These are phyloP conservation scores for Cajanus cajan DNA, from an alignment of 306 rosid genomes.

Conservation along the genomic window DNA sequence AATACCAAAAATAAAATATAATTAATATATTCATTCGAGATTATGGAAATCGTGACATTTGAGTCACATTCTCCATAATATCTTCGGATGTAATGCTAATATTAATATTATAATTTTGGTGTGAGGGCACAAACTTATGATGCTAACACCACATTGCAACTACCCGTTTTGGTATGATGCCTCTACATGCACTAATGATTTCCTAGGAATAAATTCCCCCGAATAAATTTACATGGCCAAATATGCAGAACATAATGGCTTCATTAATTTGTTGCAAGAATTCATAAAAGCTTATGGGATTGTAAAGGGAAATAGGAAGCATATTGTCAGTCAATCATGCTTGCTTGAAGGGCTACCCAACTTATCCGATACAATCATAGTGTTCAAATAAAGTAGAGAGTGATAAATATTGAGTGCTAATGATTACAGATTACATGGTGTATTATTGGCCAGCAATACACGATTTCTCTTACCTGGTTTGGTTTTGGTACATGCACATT, in stretches of 20 bases:
- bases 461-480: not conserved
- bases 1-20: too few relatives aligned
- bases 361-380: slow-evolving; percentile 27
- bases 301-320: not conserved
- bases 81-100: too few relatives aligned
- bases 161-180: not conserved
- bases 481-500: not conserved
- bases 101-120: not conserved
- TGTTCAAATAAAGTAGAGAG: slow-evolving; percentile 27
- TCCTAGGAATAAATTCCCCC: not conserved
- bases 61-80: too few relatives aligned
- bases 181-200: not conserved
- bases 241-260: not conserved
- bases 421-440: slow-evolving; percentile 17
- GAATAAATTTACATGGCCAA: not conserved
- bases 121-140: not conserved
- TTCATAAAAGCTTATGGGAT: not conserved
- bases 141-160: not conserved
- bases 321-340: not conserved
- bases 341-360: slow-evolving; percentile 27
- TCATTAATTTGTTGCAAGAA: not conserved
- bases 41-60: too few relatives aligned
- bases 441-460: slow-evolving; percentile 7
- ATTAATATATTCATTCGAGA: too few relatives aligned
- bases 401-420: slow-evolving; percentile 3